Base-by-base conservation (phyloP, 1,284 basidiomycete genomes). In the Leccinum pachyderme region DNA sequence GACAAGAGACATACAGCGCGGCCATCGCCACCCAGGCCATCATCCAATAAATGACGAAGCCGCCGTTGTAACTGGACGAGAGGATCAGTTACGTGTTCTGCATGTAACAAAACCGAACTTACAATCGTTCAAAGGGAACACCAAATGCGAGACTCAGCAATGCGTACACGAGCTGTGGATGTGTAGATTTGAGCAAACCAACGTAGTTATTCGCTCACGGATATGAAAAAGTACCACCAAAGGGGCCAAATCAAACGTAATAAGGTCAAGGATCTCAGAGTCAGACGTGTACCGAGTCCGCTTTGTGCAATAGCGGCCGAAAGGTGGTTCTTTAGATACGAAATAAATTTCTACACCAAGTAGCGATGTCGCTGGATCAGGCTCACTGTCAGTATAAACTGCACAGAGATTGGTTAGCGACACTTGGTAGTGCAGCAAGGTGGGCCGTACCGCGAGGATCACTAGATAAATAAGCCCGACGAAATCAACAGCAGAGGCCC, bases 11-110 rank as follows among this genome's bases (percentile, higher is more conserved):
- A 25, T 66, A 77, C 81, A 82, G 69, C 0, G 84, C 74, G 18
- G 77, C 64, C 85, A 87, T 87, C 13, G 75, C 81, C 47, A 81
- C 60, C 78, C 78, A 90, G 54, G 83, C 81, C 58, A 87, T 71
- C 80, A 88, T 86, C 84, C 87, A 91, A 73, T 87, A 89, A 24
- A 90, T 72, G 58, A 91, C 73, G 69, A 91, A 90, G 0, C 88
- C 89, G 0, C 71, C 76, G 7, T 81, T 80, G 55, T 80, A 84
- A 32, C 73, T 63, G 35, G 18, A 12, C 7, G 7, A 25, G n/a
- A 25, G 11, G 37, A 32, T 59, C 31, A 63, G 49, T 25, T 32
- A 32, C 15, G 13, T 43, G 22, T 37, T 39, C n/a, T n/a, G 37
- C 32, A 35, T 43, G 25, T 1, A 41, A 51, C 13, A 15, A 49